A percentile compares a stretch with the other conserved stretches of the same genome.
Evolutionary conservation across 2,329 filamentous ascomycete genomes (phyloP).

Genomic region (Aspergillus phoenicis): DNA sequence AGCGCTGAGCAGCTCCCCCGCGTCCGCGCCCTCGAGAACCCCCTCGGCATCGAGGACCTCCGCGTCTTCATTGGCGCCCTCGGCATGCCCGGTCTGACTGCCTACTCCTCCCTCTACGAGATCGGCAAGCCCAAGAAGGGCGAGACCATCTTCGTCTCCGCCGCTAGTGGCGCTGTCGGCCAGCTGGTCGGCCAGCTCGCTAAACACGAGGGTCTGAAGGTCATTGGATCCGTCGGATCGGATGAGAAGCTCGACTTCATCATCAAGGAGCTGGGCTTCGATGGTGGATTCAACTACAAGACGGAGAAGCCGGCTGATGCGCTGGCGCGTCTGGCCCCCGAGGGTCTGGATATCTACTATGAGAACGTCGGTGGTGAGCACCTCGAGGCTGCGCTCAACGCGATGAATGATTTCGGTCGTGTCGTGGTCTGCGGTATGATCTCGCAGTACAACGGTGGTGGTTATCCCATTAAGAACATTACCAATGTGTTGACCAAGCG

Average conservation of each 20-base stretch:
- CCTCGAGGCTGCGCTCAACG: constrained; percentile 66
- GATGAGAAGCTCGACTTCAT: constrained; percentile 81
- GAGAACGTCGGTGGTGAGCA: constrained; percentile 79
- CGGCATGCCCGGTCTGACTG: constrained; percentile 77
- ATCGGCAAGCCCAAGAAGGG: constrained; percentile 75
- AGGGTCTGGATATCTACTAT: constrained; percentile 82
- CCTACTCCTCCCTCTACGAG: constrained; percentile 72
- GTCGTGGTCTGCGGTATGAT: constrained; percentile 71
- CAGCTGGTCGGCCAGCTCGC: constrained; percentile 82
- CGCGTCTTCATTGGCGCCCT: constrained; percentile 72
- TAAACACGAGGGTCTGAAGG: constrained; percentile 75
- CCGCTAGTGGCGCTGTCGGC: constrained; percentile 79
- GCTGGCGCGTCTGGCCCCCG: constrained; percentile 68
- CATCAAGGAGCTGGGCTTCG: constrained; percentile 68
- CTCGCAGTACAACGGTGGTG: constrained; percentile 73
- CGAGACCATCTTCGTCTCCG: constrained; percentile 80
- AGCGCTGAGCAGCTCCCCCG: constrained; percentile 47
- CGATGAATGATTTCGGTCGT: constrained; percentile 67
- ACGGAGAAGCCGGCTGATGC: constrained; percentile 71
- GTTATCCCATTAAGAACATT: constrained; percentile 69
- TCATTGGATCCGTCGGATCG: constrained; percentile 78
- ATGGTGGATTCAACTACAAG: constrained; percentile 85
- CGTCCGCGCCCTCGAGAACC: constrained; percentile 67
- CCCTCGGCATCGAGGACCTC: constrained; percentile 52
- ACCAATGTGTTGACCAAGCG: constrained; percentile 67